These are phyloP conservation scores for Lyophyllum semitale DNA, from an alignment of 768 basidiomycete species.

Conservation along the genomic window DNA sequence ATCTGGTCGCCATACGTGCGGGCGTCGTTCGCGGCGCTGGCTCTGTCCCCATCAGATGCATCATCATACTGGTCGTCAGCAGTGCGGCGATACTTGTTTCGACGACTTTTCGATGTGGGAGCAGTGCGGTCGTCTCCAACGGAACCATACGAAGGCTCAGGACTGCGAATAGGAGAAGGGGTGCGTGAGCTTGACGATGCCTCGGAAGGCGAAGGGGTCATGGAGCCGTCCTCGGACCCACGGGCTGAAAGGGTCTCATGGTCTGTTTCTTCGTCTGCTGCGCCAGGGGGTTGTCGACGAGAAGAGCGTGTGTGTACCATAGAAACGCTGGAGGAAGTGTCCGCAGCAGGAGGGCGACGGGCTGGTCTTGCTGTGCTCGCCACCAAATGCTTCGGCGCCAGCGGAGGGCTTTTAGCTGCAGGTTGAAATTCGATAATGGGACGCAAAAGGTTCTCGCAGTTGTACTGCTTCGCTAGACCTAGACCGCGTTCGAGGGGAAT, in stretches of 20 bases:
- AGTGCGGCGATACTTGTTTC: slow-evolving; percentile 50
- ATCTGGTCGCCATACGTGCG: slow-evolving; percentile 93
- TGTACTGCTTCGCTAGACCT: slow-evolving; percentile 86
- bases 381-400: slow-evolving; percentile 95
- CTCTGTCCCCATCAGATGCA: slow-evolving; percentile 43
- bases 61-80: slow-evolving; percentile 48
- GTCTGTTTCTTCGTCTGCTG: slow-evolving; percentile 59
- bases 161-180: slow-evolving; percentile 81
- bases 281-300: slow-evolving; percentile 50
- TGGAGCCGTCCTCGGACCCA: slow-evolving; percentile 84
- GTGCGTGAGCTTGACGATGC: slow-evolving; percentile 89
- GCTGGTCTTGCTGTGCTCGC: slow-evolving; percentile 61
- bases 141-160: slow-evolving; percentile 46
- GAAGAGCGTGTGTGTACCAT: slow-evolving; percentile 62
- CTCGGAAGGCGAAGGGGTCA: slow-evolving; percentile 88
- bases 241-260: slow-evolving; percentile 65
- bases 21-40: slow-evolving; percentile 53
- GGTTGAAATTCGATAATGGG: slow-evolving; percentile 96
- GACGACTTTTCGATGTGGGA: slow-evolving; percentile 33
- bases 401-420: slow-evolving; percentile 86
- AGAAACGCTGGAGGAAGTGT: slow-evolving; percentile 34
- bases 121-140: slow-evolving; percentile 42
- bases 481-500: slow-evolving; percentile 93
- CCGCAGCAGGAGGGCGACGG: slow-evolving; percentile 43
- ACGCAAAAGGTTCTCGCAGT: slow-evolving; percentile 81